phyloP scores from a whole-genome alignment of 2,329 filamentous ascomycete genomes.

The Phoma sp. region DNA sequence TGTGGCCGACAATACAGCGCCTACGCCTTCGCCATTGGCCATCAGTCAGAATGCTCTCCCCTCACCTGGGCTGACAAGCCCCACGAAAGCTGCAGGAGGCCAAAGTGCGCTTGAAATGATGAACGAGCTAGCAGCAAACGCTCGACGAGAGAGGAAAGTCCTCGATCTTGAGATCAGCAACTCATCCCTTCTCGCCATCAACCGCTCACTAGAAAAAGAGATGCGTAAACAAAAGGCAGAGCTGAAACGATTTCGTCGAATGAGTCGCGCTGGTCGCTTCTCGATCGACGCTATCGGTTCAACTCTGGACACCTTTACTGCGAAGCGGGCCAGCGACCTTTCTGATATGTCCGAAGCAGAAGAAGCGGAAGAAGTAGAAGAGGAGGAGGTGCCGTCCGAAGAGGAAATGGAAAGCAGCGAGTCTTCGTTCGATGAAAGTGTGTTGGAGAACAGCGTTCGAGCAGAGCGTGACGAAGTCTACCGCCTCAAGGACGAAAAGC shows the following conservation, averaged over 20 bases:
- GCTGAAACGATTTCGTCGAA: slow-evolving; percentile 80
- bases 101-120: slow-evolving; percentile 62
- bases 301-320: slow-evolving; percentile 51
- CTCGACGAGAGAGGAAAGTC: slow-evolving; percentile 90
- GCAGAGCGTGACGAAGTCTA: slow-evolving; percentile 57
- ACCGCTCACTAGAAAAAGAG: slow-evolving; percentile 88
- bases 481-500: slow-evolving; percentile 78
- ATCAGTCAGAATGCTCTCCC: slow-evolving; percentile 33
- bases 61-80: slow-evolving; percentile 56
- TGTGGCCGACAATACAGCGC: slow-evolving; percentile 33
- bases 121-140: slow-evolving; percentile 83
- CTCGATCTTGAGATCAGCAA: slow-evolving; percentile 97
- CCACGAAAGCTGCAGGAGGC: slow-evolving; percentile 58
- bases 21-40: slow-evolving; percentile 31
- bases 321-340: slow-evolving; percentile 41
- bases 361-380: slow-evolving; percentile 28
- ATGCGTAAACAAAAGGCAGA: slow-evolving; percentile 90
- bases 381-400: slow-evolving; percentile 50
- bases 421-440: slow-evolving; percentile 60
- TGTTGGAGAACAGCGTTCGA: slow-evolving; percentile 51
- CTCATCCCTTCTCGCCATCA: slow-evolving; percentile 92
- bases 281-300: slow-evolving; percentile 63
- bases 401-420: slow-evolving; percentile 56
- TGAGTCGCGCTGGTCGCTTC: slow-evolving; percentile 80
- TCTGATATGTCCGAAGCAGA: slow-evolving; percentile 48